These are phyloP conservation scores for Pseudocercospora fuligena DNA, from an alignment of 2,329 filamentous ascomycete genomes.

Conservation along the genomic window DNA sequence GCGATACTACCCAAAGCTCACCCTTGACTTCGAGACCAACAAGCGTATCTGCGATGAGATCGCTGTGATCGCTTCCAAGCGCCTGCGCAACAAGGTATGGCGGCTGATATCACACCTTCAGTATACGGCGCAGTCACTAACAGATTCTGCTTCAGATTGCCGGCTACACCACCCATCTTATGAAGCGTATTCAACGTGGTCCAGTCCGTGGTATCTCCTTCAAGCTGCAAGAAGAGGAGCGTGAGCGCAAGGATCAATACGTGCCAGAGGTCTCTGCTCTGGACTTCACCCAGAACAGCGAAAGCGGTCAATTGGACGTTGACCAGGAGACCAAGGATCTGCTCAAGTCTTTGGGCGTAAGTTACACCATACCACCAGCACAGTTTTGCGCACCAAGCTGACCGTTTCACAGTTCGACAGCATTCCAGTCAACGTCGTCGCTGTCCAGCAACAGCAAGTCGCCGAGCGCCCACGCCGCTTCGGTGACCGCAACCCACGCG, in stretches of 20 bases:
- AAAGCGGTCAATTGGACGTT: constrained; percentile 91
- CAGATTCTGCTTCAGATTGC: constrained; percentile 68
- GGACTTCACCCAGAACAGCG: constrained; percentile 94
- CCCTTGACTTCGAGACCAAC: constrained; percentile 99
- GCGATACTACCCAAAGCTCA: constrained; percentile 92
- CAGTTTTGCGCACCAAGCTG: constrained; percentile 71
- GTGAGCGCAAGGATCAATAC: constrained; percentile 99
- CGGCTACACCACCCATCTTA: constrained; percentile 93
- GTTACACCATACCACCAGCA: constrained; percentile 50
- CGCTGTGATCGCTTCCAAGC: constrained; percentile 98
- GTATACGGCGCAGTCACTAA: background rate
- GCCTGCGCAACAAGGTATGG: constrained; percentile 94
- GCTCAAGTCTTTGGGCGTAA: constrained; percentile 96
- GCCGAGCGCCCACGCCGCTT: constrained; percentile 82
- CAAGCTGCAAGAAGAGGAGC: constrained; percentile 99
- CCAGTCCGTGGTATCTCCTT: constrained; percentile 99
- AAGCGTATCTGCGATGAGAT: constrained; percentile 99
- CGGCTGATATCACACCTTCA: background rate
- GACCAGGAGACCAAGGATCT: constrained; percentile 98
- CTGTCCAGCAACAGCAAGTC: constrained; percentile 85
- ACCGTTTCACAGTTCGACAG: constrained; percentile 77
- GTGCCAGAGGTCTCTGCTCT: constrained; percentile 98
- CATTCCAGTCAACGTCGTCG: constrained; percentile 94
- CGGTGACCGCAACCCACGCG: constrained; percentile 62
- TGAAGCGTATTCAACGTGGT: constrained; percentile 99